These are phyloP conservation scores for Amphicarpaea edgeworthii DNA, from an alignment of 306 rosid genomes.

Conservation along the genomic window DNA sequence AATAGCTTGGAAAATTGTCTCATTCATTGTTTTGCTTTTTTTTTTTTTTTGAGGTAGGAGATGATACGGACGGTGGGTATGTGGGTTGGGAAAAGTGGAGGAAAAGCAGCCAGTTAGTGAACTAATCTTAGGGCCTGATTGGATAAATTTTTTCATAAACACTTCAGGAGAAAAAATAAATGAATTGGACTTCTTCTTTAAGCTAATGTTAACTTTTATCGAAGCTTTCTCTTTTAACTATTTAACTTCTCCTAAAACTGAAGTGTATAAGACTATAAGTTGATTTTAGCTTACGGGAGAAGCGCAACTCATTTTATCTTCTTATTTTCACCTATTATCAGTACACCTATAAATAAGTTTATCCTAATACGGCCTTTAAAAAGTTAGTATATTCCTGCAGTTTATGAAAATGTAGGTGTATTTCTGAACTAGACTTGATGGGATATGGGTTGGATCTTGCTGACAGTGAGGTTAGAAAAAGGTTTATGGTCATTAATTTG, in stretches of 20 bases:
- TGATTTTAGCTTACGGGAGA: no score
- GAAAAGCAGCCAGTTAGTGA: constrained; percentile 21
- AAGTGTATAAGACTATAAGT: no score
- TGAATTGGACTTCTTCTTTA: no score
- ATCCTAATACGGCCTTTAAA: neutral
- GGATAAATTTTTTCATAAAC: no score
- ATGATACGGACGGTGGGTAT: constrained; percentile 9
- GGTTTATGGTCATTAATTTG: constrained; percentile 1
- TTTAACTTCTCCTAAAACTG: no score
- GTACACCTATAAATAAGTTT: no score
- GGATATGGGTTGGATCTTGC: constrained; percentile 37
- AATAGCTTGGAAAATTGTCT: constrained; percentile 6
- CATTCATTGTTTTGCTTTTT: constrained; percentile 5
- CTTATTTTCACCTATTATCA: no score
- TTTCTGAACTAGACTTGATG: constrained; percentile 9
- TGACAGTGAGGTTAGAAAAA: neutral
- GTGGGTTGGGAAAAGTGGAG: constrained; percentile 30
- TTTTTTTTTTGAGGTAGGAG: neutral
- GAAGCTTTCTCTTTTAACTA: no score
- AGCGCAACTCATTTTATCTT: no score
- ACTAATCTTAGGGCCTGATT: neutral
- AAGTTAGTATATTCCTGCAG: neutral
- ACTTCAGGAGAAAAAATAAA: no score
- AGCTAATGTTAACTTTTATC: no score
- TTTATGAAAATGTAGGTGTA: neutral